A percentile compares a stretch with the other conserved stretches of the same genome.
phyloP scores from a whole-genome alignment of 164 flowering plant species.

The Nymphaea thermarum region DNA sequence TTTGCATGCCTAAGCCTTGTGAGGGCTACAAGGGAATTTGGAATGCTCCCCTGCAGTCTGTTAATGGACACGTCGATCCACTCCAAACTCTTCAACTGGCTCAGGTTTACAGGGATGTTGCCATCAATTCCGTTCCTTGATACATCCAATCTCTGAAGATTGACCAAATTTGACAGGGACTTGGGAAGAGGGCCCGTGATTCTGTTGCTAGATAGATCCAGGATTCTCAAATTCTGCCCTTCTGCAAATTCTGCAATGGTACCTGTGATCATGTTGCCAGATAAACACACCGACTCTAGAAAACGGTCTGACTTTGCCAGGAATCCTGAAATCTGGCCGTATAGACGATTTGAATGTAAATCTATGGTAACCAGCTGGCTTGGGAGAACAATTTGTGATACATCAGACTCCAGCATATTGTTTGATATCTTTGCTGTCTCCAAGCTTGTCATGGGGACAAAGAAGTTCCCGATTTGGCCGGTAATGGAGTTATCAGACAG shows the following conservation, averaged over 20 bases:
- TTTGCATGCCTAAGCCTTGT: slow-evolving; percentile 40
- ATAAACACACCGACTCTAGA: slow-evolving; percentile 43
- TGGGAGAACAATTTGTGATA: slow-evolving; percentile 42
- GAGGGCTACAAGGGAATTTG: slow-evolving; percentile 20
- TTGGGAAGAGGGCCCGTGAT: slow-evolving; percentile 60
- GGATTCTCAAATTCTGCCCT: slow-evolving; percentile 34
- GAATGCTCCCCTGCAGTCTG: slow-evolving; percentile 53
- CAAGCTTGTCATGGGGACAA: slow-evolving; percentile 46
- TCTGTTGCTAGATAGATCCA: slow-evolving; percentile 57
- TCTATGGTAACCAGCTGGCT: slow-evolving; percentile 44
- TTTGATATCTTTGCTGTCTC: slow-evolving; percentile 56
- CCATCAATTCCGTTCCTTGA: slow-evolving; percentile 66
- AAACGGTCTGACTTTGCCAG: slow-evolving; percentile 37
- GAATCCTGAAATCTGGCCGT: slow-evolving; percentile 44
- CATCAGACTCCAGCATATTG: slow-evolving; percentile 44
- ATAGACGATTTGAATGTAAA: slow-evolving; percentile 53
- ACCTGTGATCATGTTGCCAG: slow-evolving; percentile 55
- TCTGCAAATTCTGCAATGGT: slow-evolving; percentile 39
- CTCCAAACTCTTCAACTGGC: slow-evolving; percentile 31
- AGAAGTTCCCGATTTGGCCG: slow-evolving; percentile 33
- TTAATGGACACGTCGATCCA: slow-evolving; percentile 84
- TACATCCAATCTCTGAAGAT: slow-evolving; percentile 44
- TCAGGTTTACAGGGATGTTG: slow-evolving; percentile 64
- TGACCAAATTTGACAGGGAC: slow-evolving; percentile 57
- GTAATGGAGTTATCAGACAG: slow-evolving; percentile 58